These are phyloP conservation scores for Paecilomyces dactylethromorphus DNA, from an alignment of 2,329 filamentous ascomycete species.

Conservation along the genomic window DNA sequence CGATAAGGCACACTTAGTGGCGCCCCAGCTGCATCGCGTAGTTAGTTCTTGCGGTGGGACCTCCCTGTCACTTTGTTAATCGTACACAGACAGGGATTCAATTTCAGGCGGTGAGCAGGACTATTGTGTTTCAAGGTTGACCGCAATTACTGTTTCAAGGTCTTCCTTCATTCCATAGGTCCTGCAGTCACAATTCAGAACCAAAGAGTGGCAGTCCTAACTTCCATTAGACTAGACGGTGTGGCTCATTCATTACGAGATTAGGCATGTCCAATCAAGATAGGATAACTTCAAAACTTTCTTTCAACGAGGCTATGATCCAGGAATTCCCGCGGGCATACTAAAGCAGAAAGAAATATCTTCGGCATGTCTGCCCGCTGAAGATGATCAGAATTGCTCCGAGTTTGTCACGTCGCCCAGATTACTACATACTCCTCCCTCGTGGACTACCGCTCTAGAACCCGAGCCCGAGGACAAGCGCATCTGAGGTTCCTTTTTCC, in stretches of 20 bases:
- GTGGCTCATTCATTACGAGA: neutral
- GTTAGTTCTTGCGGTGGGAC: neutral
- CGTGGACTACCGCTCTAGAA: neutral
- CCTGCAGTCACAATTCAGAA: neutral
- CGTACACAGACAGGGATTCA: neutral
- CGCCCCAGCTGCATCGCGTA: neutral
- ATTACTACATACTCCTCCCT: neutral
- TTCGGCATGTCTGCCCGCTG: neutral
- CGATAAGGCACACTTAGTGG: neutral
- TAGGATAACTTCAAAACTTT: neutral
- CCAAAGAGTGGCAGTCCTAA: neutral
- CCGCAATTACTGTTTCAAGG: neutral
- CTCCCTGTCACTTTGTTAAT: neutral
- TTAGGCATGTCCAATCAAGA: neutral
- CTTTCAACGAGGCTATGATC: neutral
- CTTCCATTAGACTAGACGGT: neutral
- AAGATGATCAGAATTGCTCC: neutral
- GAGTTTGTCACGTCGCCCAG: neutral
- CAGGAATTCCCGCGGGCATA: neutral
- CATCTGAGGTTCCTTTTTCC: neutral
- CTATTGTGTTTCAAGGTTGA: neutral
- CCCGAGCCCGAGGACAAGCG: neutral
- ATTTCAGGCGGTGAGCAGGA: neutral
- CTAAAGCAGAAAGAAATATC: neutral
- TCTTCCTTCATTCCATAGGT: neutral